Conservation (phyloP, 352 stramenopile species). For the Saprolegnia diclina region DNA sequence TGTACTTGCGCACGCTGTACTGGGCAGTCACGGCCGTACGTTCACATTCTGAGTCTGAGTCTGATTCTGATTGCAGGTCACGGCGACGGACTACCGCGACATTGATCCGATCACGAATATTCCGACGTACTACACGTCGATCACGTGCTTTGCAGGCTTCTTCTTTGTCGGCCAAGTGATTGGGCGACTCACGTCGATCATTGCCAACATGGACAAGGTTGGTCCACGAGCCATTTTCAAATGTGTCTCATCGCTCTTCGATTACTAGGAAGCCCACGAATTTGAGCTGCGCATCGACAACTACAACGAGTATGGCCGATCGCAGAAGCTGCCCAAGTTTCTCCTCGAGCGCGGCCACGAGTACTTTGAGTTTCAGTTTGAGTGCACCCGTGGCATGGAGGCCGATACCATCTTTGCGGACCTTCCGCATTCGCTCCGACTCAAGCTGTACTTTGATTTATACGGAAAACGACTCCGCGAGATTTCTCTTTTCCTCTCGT, state of each 20-base stretch:
- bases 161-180: slow-evolving; percentile 79
- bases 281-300: slow-evolving; percentile 55
- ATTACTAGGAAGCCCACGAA: slow-evolving; percentile 47
- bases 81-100: slow-evolving; percentile 58
- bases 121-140: slow-evolving; percentile 56
- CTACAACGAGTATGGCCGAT: slow-evolving; percentile 66
- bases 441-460: slow-evolving; percentile 71
- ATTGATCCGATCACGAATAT: slow-evolving; percentile 56
- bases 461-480: slow-evolving; percentile 47
- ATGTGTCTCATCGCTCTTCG: not conserved
- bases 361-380: slow-evolving; percentile 67
- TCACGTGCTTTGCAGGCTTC: slow-evolving; percentile 61
- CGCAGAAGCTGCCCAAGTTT: slow-evolving; percentile 49
- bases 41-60: not conserved
- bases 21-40: slow-evolving; percentile 66
- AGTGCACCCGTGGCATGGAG: slow-evolving; percentile 60
- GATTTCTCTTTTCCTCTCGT: slow-evolving; percentile 37
- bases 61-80: slow-evolving; percentile 34
- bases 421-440: slow-evolving; percentile 53
- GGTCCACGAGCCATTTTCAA: not conserved
- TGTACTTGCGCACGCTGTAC: slow-evolving; percentile 72
- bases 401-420: slow-evolving; percentile 70
- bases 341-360: slow-evolving; percentile 54
- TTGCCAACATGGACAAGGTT: slow-evolving; percentile 62
- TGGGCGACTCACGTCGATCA: slow-evolving; percentile 66